Conservation (phyloP, 352 stramenopile species). For the Pythium brassicae region DNA sequence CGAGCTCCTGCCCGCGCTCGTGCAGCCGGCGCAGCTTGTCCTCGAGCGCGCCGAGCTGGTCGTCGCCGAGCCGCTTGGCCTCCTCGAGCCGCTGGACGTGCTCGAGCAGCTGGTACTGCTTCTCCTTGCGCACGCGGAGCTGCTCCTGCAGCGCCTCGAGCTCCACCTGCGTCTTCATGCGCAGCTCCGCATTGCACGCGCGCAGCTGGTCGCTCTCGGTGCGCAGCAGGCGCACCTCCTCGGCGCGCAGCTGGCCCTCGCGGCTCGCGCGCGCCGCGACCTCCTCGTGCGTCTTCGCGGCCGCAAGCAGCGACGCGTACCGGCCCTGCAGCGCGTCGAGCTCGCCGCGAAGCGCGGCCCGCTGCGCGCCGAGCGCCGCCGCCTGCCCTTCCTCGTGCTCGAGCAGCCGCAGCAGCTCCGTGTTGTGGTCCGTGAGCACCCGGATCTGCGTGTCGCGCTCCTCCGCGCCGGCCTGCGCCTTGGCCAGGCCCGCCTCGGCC, state of each 20-base stretch:
- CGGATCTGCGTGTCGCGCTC: constrained; percentile 92
- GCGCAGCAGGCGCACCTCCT: constrained; percentile 92
- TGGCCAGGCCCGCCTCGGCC: constrained; percentile 79
- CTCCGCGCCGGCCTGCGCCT: constrained; percentile 68
- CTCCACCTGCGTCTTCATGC: constrained; percentile 95
- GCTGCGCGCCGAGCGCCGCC: constrained; percentile 52
- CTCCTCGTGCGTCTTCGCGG: constrained; percentile 92
- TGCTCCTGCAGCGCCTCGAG: constrained; percentile 95
- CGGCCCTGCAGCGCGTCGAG: constrained; percentile 85
- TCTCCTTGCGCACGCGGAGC: constrained; percentile 94
- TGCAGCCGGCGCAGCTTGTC: constrained; percentile 89
- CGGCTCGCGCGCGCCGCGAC: constrained; percentile 82
- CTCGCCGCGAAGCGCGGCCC: constrained; percentile 55
- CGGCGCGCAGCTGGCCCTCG: constrained; percentile 90
- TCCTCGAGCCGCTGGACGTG: constrained; percentile 96
- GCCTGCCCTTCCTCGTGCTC: constrained; percentile 93
- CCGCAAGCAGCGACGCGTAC: constrained; percentile 87
- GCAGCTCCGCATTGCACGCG: constrained; percentile 89
- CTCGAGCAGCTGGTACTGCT: constrained; percentile 96
- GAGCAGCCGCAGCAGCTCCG: constrained; percentile 91
- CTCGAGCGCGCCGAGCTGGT: constrained; percentile 87
- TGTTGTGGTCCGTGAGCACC: constrained; percentile 95
- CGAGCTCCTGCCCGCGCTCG: constrained; percentile 88
- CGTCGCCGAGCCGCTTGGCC: constrained; percentile 88
- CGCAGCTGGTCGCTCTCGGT: constrained; percentile 91